Conservation (phyloP, 257 asterid species). For the Gentiana dahurica region DNA sequence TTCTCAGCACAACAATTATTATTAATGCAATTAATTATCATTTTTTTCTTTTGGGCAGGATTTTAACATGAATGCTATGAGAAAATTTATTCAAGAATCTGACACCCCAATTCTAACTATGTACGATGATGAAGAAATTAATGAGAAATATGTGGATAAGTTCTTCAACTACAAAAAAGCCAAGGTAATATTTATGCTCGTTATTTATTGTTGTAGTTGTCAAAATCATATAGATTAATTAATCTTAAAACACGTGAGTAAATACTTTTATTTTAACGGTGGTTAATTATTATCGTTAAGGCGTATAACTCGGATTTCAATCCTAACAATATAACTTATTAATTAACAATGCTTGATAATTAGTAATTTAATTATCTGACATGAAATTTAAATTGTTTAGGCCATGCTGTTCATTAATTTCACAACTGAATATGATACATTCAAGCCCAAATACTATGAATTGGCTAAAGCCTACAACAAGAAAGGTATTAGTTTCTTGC, state of each 20-base stretch:
- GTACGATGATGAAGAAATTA: constrained; percentile 39
- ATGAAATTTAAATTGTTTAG: constrained; percentile 15
- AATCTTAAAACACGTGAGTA: too few relatives aligned
- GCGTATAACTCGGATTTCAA: too few relatives aligned
- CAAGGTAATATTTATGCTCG: constrained; percentile 30
- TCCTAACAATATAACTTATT: background rate
- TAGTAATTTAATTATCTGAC: too few relatives aligned
- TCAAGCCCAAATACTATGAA: constrained; percentile 41
- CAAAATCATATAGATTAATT: too few relatives aligned
- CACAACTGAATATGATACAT: constrained; percentile 43
- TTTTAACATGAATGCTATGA: constrained; percentile 41
- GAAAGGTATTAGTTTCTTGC: constrained; percentile 48
- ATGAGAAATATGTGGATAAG: constrained; percentile 37
- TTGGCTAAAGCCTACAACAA: constrained; percentile 51
- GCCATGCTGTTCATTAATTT: constrained; percentile 62
- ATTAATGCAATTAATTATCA: background rate
- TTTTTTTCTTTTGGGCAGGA: constrained; percentile 26
- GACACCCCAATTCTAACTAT: constrained; percentile 41
- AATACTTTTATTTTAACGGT: too few relatives aligned
- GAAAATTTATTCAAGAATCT: constrained; percentile 47
- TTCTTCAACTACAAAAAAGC: constrained; percentile 32
- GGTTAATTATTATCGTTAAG: too few relatives aligned
- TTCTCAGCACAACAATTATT: background rate
- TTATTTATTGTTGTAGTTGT: too few relatives aligned
- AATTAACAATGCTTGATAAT: too few relatives aligned